phyloP scores from a whole-genome alignment of 768 basidiomycete species.

The Hygrophorus russula region DNA sequence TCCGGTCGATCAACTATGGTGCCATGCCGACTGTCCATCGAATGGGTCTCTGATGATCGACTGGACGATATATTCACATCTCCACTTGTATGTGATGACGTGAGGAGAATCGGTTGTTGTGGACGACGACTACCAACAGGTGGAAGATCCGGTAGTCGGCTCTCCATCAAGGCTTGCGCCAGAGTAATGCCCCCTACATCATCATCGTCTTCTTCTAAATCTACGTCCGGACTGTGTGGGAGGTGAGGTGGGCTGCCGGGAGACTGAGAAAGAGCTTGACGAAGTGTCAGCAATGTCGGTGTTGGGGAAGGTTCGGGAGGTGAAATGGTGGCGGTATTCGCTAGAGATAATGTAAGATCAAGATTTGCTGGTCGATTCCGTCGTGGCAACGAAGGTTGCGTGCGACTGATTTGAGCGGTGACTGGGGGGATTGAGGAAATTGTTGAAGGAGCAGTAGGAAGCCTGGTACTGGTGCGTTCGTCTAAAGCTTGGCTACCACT shows the following conservation, averaged over 20 bases:
- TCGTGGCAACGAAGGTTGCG: conserved; percentile 17
- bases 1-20: conserved; percentile 21
- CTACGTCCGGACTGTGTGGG: conserved; percentile 24
- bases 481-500: conserved; percentile 76
- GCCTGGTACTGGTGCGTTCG: conserved; percentile 64
- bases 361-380: conserved; percentile 59
- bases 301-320: conserved; percentile 46
- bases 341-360: conserved; percentile 39
- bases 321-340: conserved; percentile 13
- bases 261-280: conserved; percentile 49
- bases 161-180: conserved; percentile 66
- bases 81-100: conserved; percentile 26
- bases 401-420: conserved; percentile 6
- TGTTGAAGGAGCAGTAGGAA: conserved; percentile 15
- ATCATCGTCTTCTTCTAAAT: conserved; percentile 35
- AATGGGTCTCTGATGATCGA: conserved; percentile 33
- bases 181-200: conserved; percentile 65
- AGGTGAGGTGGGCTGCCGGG: conserved; percentile 15
- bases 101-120: conserved; percentile 60
- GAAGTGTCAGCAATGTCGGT: conserved; percentile 51
- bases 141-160: conserved; percentile 64
- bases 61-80: conserved; percentile 34
- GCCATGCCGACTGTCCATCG: conserved; percentile 17
- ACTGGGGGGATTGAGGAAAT: background rate
- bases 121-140: conserved; percentile 54